These are phyloP conservation scores for Lathyrus tuberosus DNA, from an alignment of 306 rosid genomes.

Conservation along the genomic window DNA sequence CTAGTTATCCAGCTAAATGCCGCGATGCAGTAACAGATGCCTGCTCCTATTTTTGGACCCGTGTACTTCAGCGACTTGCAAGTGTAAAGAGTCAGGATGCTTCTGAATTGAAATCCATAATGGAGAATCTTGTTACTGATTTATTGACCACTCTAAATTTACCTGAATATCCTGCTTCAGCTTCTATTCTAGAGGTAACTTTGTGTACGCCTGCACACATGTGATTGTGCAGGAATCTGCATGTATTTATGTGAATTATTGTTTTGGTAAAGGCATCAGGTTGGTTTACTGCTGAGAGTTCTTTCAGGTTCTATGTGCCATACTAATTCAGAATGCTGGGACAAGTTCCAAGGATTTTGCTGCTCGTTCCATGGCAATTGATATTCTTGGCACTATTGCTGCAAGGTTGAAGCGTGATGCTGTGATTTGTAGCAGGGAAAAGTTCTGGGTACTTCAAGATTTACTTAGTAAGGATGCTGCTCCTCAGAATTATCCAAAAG, in stretches of 20 bases:
- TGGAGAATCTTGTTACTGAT: slow-evolving; percentile 94
- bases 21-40: slow-evolving; percentile 75
- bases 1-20: slow-evolving; percentile 69
- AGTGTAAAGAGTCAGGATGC: slow-evolving; percentile 86
- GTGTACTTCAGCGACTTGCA: slow-evolving; percentile 89
- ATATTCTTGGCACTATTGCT: slow-evolving; percentile 96
- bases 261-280: slow-evolving; percentile 30
- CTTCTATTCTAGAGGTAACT: slow-evolving; percentile 85
- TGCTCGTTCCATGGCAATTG: slow-evolving; percentile 91
- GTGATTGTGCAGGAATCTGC: slow-evolving; percentile 20
- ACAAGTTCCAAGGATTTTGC: slow-evolving; percentile 81
- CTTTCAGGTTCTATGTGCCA: slow-evolving; percentile 91
- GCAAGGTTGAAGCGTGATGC: slow-evolving; percentile 99
- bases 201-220: slow-evolving; percentile 4
- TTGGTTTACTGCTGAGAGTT: slow-evolving; percentile 44
- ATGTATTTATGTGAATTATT: slow-evolving; percentile 11
- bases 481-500: slow-evolving; percentile 54
- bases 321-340: slow-evolving; percentile 92
- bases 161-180: slow-evolving; percentile 98
- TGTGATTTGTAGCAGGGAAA: slow-evolving; percentile 64
- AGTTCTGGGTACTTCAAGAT: slow-evolving; percentile 82
- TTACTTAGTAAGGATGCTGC: slow-evolving; percentile 53
- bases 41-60: slow-evolving; percentile 87
- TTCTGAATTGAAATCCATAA: slow-evolving; percentile 80
- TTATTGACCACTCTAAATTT: slow-evolving; percentile 80